Evolutionary conservation across 306 rosid genomes (phyloP).

Genomic region (Amphicarpaea edgeworthii): DNA sequence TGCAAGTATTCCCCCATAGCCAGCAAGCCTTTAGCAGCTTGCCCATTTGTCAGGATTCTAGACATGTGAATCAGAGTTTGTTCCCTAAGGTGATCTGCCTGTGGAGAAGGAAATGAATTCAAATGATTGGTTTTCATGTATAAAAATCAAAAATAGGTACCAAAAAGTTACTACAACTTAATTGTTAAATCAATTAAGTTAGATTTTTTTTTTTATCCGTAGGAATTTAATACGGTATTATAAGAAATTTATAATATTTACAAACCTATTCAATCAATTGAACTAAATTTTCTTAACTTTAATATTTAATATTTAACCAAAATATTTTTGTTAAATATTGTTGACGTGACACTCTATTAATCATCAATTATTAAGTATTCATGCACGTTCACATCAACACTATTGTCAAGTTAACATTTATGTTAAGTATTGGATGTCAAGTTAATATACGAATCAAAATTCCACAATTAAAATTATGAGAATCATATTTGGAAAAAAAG

Average conservation of each 20-base stretch:
- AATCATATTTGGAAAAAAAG: background rate
- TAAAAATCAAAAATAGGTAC: too few species aligned
- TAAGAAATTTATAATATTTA: too few species aligned
- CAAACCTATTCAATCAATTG: too few species aligned
- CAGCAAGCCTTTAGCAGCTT: conserved; percentile 73
- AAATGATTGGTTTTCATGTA: conserved; percentile 29
- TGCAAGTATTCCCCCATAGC: conserved; percentile 78
- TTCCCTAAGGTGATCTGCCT: conserved; percentile 88
- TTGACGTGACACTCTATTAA: background rate
- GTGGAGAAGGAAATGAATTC: conserved; percentile 38
- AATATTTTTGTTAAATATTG: too few species aligned
- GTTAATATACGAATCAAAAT: background rate
- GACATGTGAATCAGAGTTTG: conserved; percentile 77
- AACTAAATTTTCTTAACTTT: too few species aligned
- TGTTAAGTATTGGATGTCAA: background rate
- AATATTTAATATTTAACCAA: background rate
- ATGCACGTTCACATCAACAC: background rate
- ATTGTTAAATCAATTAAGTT: too few species aligned
- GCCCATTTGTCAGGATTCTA: conserved; percentile 58
- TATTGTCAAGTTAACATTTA: background rate
- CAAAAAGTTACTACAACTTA: too few species aligned
- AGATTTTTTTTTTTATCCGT: too few species aligned
- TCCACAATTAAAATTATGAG: too few species aligned
- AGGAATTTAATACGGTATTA: too few species aligned
- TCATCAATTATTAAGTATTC: background rate